Evolutionary conservation across 495 filamentous ascomycete genomes (phyloP), one percentile per base, ranked within the genome.

Genomic region (Rhypophila decipiens): DNA sequence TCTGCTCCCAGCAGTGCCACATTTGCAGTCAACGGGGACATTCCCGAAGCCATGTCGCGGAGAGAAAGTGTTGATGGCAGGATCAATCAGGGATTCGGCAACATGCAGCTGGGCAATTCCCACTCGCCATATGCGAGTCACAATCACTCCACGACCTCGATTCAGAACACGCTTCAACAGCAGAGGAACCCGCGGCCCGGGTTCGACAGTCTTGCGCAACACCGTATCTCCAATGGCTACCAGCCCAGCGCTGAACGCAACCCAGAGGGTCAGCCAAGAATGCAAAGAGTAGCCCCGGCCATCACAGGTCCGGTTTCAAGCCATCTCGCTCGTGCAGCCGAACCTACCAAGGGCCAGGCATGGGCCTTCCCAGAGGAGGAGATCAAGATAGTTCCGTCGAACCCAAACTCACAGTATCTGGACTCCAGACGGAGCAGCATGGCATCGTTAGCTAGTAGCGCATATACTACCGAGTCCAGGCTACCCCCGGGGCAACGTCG

Each of bases 311-410:
- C 87, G 44, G 82, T 85, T 12, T 80, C 77, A n/a, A 81, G 82
- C 36, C 83, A 81, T 39, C 86, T 89, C 55, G 87, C 87, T 49
- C 83, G 86, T 48, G 86, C 86, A 3, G 84, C 86, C 44, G 83
- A 87, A 42, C 86, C 86, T 8, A 89, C 84, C 13, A 87, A 86
- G 51, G 86, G 86, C 64, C 82, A 88, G 59, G 83, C 86, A 0
- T 90, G 87, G 70, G 86, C 86, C 29, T 89, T 90, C 57, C 86
- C 86, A 0, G 85, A 89, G 55, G 85, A 87, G 23, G 84, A 86
- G 37, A 78, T 83, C 5, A 65, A 71, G 33, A 54, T 65, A 34
- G 33, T 70, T 29, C 70, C 72, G 2, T 67, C 72, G 4, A 65
- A 71, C 3, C 48, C 53, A 27, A 61, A 73, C 0, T 73, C 70